phyloP scores from a whole-genome alignment of 1,284 basidiomycete genomes.

The Earliella scabrosa region DNA sequence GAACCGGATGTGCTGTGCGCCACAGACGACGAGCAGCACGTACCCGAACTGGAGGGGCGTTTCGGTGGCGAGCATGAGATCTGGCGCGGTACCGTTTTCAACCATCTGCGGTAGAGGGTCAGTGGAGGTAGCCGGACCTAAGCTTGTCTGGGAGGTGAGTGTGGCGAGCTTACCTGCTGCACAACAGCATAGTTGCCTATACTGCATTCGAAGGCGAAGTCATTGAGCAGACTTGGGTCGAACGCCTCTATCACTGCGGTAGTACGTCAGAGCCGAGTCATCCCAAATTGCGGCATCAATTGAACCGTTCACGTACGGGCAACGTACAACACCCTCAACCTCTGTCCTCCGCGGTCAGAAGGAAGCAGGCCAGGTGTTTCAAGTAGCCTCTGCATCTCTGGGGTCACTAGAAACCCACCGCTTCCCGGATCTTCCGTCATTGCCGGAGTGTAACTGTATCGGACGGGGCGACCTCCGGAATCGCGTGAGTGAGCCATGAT shows the following conservation, averaged over 20 bases:
- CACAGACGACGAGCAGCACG: constrained; percentile 45
- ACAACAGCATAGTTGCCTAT: constrained; percentile 38
- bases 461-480: too few species aligned
- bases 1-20: constrained; percentile 43
- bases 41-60: constrained; percentile 54
- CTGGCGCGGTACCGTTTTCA: constrained; percentile 43
- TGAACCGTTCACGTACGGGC: constrained; percentile 28
- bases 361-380: constrained; percentile 41
- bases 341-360: constrained; percentile 37
- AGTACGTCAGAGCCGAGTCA: too few species aligned
- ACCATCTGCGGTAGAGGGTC: constrained; percentile 37
- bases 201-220: constrained; percentile 44
- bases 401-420: constrained; percentile 40
- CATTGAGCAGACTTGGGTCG: constrained; percentile 37
- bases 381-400: constrained; percentile 44
- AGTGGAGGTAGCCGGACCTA: too few species aligned
- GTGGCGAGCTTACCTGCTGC: constrained; percentile 33
- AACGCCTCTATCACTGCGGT: constrained; percentile 32
- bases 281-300: constrained; percentile 12
- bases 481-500: neutral
- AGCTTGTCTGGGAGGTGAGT: neutral
- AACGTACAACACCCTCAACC: constrained; percentile 42
- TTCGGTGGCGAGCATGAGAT: constrained; percentile 44
- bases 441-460: neutral
- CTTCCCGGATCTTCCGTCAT: constrained; percentile 8